Evolutionary conservation across 106 monocot genomes (phyloP).

Genomic region (Vanilla planifolia): DNA sequence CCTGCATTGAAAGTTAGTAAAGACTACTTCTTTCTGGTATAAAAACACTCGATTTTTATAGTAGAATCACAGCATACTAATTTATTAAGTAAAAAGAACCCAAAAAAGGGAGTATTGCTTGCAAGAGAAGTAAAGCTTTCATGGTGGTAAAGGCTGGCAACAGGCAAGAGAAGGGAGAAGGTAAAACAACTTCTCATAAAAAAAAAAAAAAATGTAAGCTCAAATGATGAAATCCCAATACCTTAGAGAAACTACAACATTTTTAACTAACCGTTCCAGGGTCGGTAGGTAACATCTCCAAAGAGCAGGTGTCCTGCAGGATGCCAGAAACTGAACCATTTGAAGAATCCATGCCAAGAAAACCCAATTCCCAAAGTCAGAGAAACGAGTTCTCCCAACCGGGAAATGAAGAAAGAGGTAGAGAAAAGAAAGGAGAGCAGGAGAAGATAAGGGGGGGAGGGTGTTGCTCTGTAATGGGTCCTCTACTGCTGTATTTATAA

Average conservation of each 20-base stretch:
- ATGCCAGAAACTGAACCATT: constrained; percentile 12
- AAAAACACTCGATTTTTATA: not conserved
- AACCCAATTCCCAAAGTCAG: not conserved
- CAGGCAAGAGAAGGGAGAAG: not conserved
- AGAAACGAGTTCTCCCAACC: not conserved
- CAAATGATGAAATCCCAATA: not conserved
- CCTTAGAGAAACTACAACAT: not conserved
- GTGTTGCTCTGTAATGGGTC: constrained; percentile 1
- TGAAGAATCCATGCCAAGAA: constrained; percentile 18
- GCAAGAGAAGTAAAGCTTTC: not conserved
- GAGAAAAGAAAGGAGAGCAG: constrained; percentile 7
- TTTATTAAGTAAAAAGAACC: not conserved
- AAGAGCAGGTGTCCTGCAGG: not conserved
- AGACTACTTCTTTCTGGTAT: not conserved
- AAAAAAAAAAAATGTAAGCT: not conserved
- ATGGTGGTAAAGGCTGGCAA: not conserved
- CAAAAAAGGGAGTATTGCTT: not conserved
- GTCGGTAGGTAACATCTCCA: not conserved
- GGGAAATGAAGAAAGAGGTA: constrained; percentile 7
- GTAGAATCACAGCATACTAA: constrained; percentile 1
- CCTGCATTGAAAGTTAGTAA: not conserved
- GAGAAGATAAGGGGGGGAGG: not conserved
- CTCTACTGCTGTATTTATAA: not conserved
- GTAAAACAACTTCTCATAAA: not conserved
- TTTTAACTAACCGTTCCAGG: constrained; percentile 7